A percentile compares a stretch with the other conserved stretches of the same genome.
Evolutionary conservation across 257 asterid genomes (phyloP).

Genomic region (Solanum virginianum): DNA sequence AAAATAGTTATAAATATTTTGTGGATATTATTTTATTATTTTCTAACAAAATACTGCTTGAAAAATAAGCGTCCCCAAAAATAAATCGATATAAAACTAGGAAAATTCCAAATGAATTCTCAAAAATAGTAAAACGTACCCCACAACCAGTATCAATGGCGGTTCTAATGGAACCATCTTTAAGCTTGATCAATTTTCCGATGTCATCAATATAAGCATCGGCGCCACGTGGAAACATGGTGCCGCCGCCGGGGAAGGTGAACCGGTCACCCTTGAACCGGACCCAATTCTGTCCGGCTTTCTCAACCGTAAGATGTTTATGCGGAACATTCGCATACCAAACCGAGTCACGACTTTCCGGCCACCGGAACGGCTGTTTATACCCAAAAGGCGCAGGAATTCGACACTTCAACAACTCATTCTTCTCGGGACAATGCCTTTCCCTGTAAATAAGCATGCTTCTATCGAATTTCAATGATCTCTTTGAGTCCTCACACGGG

Average conservation of each 20-base stretch:
- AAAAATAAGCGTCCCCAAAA: neutral
- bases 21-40: neutral
- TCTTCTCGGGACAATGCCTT: slow-evolving; percentile 74
- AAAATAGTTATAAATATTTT: neutral
- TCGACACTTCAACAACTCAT: slow-evolving; percentile 45
- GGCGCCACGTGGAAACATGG: slow-evolving; percentile 98
- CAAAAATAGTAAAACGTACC: slow-evolving; percentile 14
- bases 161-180: slow-evolving; percentile 61
- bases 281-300: slow-evolving; percentile 96
- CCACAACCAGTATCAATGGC: slow-evolving; percentile 98
- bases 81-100: neutral
- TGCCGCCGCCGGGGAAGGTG: slow-evolving; percentile 90
- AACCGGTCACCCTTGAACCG: slow-evolving; percentile 75
- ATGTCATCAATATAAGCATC: slow-evolving; percentile 78
- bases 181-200: slow-evolving; percentile 58
- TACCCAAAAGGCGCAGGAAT: slow-evolving; percentile 86
- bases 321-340: slow-evolving; percentile 98
- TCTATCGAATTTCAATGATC: slow-evolving; percentile 59
- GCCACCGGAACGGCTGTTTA: slow-evolving; percentile 75
- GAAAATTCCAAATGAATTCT: neutral
- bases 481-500: slow-evolving; percentile 60
- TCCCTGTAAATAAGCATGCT: slow-evolving; percentile 51
- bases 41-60: neutral
- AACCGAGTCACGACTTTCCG: slow-evolving; percentile 62
- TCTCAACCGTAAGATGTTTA: slow-evolving; percentile 88